Evolutionary conservation across 805 yeast genomes (phyloP), one percentile per base, ranked within the genome.

Genomic region (Komagataella kurtzmanii): DNA sequence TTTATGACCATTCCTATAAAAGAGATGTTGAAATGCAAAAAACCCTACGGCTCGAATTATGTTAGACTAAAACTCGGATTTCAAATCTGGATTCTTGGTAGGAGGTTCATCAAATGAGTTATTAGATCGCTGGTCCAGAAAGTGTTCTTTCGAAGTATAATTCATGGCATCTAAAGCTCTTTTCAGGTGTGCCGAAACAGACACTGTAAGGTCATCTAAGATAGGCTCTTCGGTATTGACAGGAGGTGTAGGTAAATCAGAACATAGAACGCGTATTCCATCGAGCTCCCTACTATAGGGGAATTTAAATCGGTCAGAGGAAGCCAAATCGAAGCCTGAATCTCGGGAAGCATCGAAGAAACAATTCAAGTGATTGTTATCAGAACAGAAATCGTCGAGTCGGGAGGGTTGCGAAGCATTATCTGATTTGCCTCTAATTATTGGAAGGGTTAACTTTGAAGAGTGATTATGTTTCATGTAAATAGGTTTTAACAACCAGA

Each of bases 401-500:
- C 23, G 19, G 12, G 48, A 17, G 23, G 24, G 21, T 17, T 17
- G 23, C 12, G 23, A 19, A 3, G 12, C 24, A 23, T 19, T 21
- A 17, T 17, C 18, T 17, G 23, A n/a, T 8, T 21, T 21, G 12
- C 48, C 48, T n/a, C 8, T 21, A 17, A 24, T 17, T n/a, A 17
- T 7, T 46, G 24, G 23, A 14, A 46, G 23, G 12, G 36, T 23
- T 24, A 46, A 14, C 23, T 24, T 23, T 18, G 10, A 14, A 24
- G 50, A 51, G 49, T 61, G 64, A 8, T 59, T 55, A 51, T 61
- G 65, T 1, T 24, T 45, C 46, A 51, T 44, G 4, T 45, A 44
- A 10, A 59, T 55, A 3, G 64, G 58, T 52, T 61, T 61, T 50
- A 61, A 47, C 17, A 61, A 47, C 65, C 65, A 61, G 6, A 55